Percentiles rank a stretch among this genome's conserved stretches.
These are phyloP conservation scores for Serendipita sp. DNA, from an alignment of 768 basidiomycete genomes.

Conservation along the genomic window DNA sequence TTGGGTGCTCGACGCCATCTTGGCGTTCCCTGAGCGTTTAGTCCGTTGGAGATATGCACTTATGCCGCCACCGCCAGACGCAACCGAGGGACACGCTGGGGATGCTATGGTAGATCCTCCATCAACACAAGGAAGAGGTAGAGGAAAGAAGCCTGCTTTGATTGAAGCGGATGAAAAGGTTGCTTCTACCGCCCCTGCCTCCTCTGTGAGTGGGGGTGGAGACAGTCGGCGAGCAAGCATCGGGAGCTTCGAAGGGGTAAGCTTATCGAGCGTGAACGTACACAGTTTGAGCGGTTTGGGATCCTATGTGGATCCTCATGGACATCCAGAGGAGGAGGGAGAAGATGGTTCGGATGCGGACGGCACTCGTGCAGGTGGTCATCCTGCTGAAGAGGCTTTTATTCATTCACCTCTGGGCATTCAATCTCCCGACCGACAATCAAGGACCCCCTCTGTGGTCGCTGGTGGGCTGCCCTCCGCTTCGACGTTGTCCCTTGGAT, in stretches of 20 bases:
- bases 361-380: neutral
- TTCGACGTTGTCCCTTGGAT: neutral
- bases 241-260: neutral
- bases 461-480: neutral
- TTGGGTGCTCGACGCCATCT: conserved; percentile 42
- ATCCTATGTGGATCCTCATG: neutral
- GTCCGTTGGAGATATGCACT: conserved; percentile 46
- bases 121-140: neutral
- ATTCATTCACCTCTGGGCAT: neutral
- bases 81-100: too few species aligned
- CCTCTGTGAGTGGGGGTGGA: neutral
- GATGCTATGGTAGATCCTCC: neutral
- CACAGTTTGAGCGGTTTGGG: neutral
- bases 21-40: conserved; percentile 51
- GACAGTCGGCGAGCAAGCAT: neutral
- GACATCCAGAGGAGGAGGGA: neutral
- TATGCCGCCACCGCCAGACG: conserved; percentile 31
- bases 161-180: neutral
- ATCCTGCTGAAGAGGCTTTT: neutral
- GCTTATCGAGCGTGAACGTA: neutral
- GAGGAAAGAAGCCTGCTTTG: neutral
- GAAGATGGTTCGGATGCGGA: neutral
- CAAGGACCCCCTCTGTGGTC: neutral
- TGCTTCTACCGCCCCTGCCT: neutral
- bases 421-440: neutral